Evolutionary conservation across 2,329 filamentous ascomycete genomes (phyloP).

Genomic region (Penicillium vulpinum): DNA sequence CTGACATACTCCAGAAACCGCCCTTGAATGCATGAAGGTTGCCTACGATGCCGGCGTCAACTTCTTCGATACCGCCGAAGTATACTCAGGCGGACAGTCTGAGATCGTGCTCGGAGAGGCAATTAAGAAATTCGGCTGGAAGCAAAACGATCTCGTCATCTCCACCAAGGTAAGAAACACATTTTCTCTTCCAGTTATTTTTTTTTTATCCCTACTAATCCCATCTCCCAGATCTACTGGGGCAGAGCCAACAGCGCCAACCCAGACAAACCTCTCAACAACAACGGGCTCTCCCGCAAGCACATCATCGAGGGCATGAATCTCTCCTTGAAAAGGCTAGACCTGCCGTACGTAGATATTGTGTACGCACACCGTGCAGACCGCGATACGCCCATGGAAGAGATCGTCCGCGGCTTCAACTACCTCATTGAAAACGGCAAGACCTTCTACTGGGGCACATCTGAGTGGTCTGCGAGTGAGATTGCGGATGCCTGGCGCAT

Average conservation of each 20-base stretch:
- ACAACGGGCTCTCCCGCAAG: slow-evolving; percentile 66
- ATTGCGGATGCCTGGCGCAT: slow-evolving; percentile 64
- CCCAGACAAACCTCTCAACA: slow-evolving; percentile 63
- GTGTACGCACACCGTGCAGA: slow-evolving; percentile 70
- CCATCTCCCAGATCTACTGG: slow-evolving; percentile 59
- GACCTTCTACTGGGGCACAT: slow-evolving; percentile 71
- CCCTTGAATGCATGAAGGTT: slow-evolving; percentile 49
- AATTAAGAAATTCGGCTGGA: slow-evolving; percentile 60
- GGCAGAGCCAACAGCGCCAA: slow-evolving; percentile 61
- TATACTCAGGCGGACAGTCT: slow-evolving; percentile 54
- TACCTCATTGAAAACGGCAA: slow-evolving; percentile 67
- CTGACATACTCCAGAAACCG: slow-evolving; percentile 24
- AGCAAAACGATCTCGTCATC: slow-evolving; percentile 58
- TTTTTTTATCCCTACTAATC: neutral
- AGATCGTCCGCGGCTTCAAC: slow-evolving; percentile 70
- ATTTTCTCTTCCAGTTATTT: too few relatives aligned
- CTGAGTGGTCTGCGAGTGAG: slow-evolving; percentile 66
- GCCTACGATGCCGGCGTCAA: slow-evolving; percentile 61
- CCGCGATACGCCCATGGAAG: slow-evolving; percentile 67
- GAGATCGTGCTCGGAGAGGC: slow-evolving; percentile 58
- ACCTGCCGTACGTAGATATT: slow-evolving; percentile 68
- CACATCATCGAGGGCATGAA: slow-evolving; percentile 68
- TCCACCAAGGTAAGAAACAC: slow-evolving; percentile 51
- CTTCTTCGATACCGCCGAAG: slow-evolving; percentile 58
- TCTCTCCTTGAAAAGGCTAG: slow-evolving; percentile 59